These are phyloP conservation scores for Alnus glutinosa DNA, from an alignment of 306 rosid genomes.

Conservation along the genomic window DNA sequence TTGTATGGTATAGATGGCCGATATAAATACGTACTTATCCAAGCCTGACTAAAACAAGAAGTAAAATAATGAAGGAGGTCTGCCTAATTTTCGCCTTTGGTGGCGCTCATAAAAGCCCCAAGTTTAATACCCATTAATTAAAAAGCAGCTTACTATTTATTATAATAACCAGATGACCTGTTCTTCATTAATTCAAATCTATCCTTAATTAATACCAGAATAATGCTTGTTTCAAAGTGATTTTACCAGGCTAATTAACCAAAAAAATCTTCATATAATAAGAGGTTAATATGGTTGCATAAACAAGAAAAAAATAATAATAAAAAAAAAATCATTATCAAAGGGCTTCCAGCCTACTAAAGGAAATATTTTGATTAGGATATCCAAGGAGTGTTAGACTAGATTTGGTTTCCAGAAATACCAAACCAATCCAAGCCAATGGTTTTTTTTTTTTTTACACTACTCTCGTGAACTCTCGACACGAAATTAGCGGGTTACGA, in stretches of 20 bases:
- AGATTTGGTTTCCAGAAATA: constrained; percentile 11
- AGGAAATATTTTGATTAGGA: background rate
- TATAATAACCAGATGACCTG: constrained; percentile 27
- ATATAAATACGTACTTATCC: constrained; percentile 23
- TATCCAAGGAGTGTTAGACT: background rate
- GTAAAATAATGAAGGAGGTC: constrained; percentile 10
- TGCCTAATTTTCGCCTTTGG: constrained; percentile 34
- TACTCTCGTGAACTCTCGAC: too few species aligned
- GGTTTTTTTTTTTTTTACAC: background rate
- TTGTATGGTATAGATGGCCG: constrained; percentile 21
- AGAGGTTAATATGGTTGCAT: background rate
- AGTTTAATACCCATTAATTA: constrained; percentile 33
- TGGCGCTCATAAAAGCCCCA: constrained; percentile 37
- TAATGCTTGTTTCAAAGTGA: background rate
- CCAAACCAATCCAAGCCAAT: background rate
- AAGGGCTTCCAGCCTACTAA: background rate
- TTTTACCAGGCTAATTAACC: background rate
- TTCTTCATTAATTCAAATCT: constrained; percentile 26
- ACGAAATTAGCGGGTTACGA: too few species aligned
- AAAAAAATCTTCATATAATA: background rate
- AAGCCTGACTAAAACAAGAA: constrained; percentile 10
- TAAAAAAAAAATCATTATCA: background rate
- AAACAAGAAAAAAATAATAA: too few species aligned
- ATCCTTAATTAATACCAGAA: background rate
- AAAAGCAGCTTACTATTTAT: constrained; percentile 37